Percentiles rank a stretch among this genome's conserved stretches.
These are phyloP conservation scores for Aspergillus ostianus DNA, from an alignment of 495 filamentous ascomycete species.

Conservation along the genomic window DNA sequence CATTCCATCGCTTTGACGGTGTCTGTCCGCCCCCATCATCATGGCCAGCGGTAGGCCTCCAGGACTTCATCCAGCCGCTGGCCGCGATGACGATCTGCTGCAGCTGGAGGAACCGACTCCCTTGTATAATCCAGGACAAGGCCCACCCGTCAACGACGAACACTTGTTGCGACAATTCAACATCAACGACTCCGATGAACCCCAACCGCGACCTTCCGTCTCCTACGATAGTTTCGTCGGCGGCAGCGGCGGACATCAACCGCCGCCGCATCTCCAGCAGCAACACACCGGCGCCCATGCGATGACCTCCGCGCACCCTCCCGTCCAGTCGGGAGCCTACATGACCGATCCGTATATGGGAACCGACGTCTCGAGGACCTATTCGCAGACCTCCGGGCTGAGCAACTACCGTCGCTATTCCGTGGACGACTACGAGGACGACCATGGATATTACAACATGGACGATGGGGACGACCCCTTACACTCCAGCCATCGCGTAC, in stretches of 20 bases:
- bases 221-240: conserved; percentile 97
- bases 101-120: conserved; percentile 69
- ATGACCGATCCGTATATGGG: conserved; percentile 49
- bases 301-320: conserved; percentile 26
- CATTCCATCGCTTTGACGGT: conserved; percentile 35
- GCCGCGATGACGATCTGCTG: conserved; percentile 67
- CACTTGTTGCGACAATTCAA: conserved; percentile 68
- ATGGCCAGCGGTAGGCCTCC: conserved; percentile 65
- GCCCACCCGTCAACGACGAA: conserved; percentile 73
- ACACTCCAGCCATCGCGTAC: conserved; percentile 47
- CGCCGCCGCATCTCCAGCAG: conserved; percentile 31
- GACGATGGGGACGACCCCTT: conserved; percentile 57
- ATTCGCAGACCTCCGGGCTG: conserved; percentile 81
- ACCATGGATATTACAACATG: conserved; percentile 58
- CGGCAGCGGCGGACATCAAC: conserved; percentile 26
- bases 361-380: conserved; percentile 47
- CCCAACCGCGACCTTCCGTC: conserved; percentile 72
- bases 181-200: conserved; percentile 60
- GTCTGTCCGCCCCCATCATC: conserved; percentile 41
- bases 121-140: conserved; percentile 68
- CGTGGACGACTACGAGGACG: conserved; percentile 78
- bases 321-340: conserved; percentile 31
- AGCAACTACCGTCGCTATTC: conserved; percentile 90
- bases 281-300: conserved; percentile 42
- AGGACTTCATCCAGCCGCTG: conserved; percentile 57